Evolutionary conservation across 2,329 filamentous ascomycete genomes (phyloP).

Genomic region (Xylariales sp.): DNA sequence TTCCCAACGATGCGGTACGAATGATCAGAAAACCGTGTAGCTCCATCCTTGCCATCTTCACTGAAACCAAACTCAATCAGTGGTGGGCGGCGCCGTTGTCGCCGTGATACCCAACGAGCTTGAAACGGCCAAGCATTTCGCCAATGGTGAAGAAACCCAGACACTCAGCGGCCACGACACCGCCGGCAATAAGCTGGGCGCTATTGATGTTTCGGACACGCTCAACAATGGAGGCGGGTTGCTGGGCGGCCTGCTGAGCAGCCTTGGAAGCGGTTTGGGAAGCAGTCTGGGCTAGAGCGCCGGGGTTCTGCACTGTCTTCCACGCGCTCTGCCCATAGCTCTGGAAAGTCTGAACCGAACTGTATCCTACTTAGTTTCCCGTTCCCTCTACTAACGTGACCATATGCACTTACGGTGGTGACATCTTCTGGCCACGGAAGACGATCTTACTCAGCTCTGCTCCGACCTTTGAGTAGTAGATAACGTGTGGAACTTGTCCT

Average conservation of each 20-base stretch:
- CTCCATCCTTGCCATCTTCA: background rate
- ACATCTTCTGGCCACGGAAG: constrained; percentile 85
- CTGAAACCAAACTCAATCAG: constrained; percentile 30
- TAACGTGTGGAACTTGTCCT: constrained; percentile 80
- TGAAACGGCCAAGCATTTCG: constrained; percentile 93
- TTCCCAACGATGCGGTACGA: background rate
- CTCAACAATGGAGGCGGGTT: constrained; percentile 29
- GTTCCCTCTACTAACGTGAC: too few relatives aligned
- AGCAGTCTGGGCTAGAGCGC: constrained; percentile 45
- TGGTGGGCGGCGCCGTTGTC: constrained; percentile 57
- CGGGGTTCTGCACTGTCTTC: constrained; percentile 67
- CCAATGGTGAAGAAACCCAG: constrained; percentile 97
- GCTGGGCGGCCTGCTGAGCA: constrained; percentile 35
- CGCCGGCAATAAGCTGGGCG: constrained; percentile 66
- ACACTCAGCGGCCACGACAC: constrained; percentile 78
- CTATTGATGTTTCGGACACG: constrained; percentile 64
- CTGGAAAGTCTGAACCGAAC: constrained; percentile 77
- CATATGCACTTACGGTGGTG: constrained; percentile 90
- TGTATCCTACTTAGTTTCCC: too few relatives aligned
- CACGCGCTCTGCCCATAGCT: constrained; percentile 73
- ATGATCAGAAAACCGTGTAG: background rate
- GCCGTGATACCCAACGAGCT: constrained; percentile 89
- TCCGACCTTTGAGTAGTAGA: constrained; percentile 90
- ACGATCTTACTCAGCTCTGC: constrained; percentile 85
- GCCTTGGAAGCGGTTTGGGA: constrained; percentile 41